Evolutionary conservation across 176 grass and related monocot genomes (phyloP), one percentile per base, ranked within the genome.

Genomic region (Zea luxurians): DNA sequence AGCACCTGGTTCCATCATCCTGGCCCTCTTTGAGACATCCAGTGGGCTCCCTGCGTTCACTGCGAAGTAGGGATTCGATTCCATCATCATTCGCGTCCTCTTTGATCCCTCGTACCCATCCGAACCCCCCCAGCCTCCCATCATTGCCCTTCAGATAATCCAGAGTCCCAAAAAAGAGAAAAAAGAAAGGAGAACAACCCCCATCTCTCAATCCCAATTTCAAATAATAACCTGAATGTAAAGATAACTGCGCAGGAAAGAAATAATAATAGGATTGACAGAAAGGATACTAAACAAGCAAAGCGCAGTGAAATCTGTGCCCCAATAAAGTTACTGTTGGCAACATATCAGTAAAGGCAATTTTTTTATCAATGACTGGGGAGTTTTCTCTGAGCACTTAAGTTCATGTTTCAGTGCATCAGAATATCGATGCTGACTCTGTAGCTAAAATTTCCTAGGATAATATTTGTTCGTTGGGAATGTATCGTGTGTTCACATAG

Each of bases 51-150:
- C 86, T 82, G 84, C 80, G 44, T 82, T 93, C 85, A 92, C 89
- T 97, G 91, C 91, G 85, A 94, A 97, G 94, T 97, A 97, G 76
- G 95, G 95, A 94, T 93, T 94, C 75, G 95, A 97, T 91, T 97
- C 95, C 83, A 88, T 97, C 90, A 97, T 97, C 90, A 97, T 97
- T 93, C 91, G 91, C 89, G 83, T 86, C 86, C 91, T 91, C 91
- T 97, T 97, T 97, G 93, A 89, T 87, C 88, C 90, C 91, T 89
- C 87, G 85, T 92, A 89, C 93, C 90, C 90, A 88, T 94, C 91
- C 77, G 87, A 91, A 91, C 61, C 89, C 89, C 87, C 94, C 89
- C 91, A 87, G 90, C 86, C 78, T 89, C 86, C 86, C 82, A 91
- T 88, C 89, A 94, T 90, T 88, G 91, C 89, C 91, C 91, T 94